These are phyloP conservation scores for Gleditsia sinensis DNA, from an alignment of 306 rosid species.

Conservation along the genomic window DNA sequence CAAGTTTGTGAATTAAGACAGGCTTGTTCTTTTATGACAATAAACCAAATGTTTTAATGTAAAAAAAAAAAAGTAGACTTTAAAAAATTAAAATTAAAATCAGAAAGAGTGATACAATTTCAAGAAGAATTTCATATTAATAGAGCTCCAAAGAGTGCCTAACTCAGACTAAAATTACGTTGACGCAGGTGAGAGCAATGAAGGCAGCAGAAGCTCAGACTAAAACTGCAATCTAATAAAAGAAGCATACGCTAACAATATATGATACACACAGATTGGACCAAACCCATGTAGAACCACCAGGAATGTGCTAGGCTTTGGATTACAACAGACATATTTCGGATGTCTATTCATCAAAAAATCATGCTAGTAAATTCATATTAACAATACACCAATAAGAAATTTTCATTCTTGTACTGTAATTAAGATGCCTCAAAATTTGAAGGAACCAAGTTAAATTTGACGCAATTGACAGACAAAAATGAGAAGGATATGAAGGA, in stretches of 20 bases:
- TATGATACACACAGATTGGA: neutral
- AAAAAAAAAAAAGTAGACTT: too few relatives aligned
- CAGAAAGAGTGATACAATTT: neutral
- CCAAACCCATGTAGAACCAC: neutral
- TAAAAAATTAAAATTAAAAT: neutral
- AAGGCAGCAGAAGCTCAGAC: neutral
- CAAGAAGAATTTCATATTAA: neutral
- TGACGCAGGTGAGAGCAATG: neutral
- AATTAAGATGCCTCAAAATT: neutral
- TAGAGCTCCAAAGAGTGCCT: neutral
- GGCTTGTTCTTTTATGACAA: neutral
- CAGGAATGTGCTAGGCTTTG: neutral
- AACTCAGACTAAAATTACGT: neutral
- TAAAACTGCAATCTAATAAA: neutral
- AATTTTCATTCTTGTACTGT: neutral
- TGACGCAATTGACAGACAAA: neutral
- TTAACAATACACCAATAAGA: neutral
- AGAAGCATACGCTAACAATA: neutral
- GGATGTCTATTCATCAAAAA: neutral
- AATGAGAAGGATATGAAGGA: neutral
- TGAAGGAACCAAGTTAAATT: neutral
- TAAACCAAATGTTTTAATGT: neutral
- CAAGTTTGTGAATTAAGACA: neutral
- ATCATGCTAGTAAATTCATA: neutral
- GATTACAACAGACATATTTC: neutral